Base-by-base conservation (phyloP, 2,329 filamentous ascomycete genomes). In the Ambrosiella xylebori region DNA sequence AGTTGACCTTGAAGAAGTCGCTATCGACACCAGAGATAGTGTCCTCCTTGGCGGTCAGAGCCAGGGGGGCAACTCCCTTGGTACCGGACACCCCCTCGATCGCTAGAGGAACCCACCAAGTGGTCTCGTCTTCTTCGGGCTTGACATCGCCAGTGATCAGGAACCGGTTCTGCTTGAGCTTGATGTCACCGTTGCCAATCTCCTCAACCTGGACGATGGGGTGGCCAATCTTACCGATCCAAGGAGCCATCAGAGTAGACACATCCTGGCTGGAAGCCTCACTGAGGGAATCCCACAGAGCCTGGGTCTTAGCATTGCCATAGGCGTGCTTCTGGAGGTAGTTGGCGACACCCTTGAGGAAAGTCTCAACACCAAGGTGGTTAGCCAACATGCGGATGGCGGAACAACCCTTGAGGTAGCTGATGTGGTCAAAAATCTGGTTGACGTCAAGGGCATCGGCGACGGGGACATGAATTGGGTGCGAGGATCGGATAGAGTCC, bases 391-490 rank as follows among this genome's bases (percentile, higher is more conserved):
- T 98, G 66, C 93, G 86, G 66, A 98, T 93, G 61, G 93, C 87
- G 1, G 91, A 95, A 73, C 88, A 95, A 40, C 93, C 93, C 74
- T 98, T 97, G 62, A 94, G 77, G 68, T 97, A 98, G 71, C 87
- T 94, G 71, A 98, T 97, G 68, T 85, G 81, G 69, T 98, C 93
- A 67, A 98, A 98, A 63, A 97, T 95, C 70, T 98, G 93, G 70
- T 97, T 94, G 63, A 97, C 88, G 65, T 97, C 93, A 9, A 97
- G 79, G 37, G 90, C 93, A 68, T 96, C 90, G 64, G 83, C 84
- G 37, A 98, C 93, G 0, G 89, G 87, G 6, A 98, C 93, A 70
- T 98, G 91, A 64, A 98, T 96, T 7, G 93, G 87, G 70, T 98
- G 93, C 54, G 89, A 95, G 47, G 88, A 87, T 52, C 93, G 85